A percentile compares a stretch with the other conserved stretches of the same genome.
Conservation (phyloP, 1,284 basidiomycete species). For the Cutaneotrichosporon cavernicola region DNA sequence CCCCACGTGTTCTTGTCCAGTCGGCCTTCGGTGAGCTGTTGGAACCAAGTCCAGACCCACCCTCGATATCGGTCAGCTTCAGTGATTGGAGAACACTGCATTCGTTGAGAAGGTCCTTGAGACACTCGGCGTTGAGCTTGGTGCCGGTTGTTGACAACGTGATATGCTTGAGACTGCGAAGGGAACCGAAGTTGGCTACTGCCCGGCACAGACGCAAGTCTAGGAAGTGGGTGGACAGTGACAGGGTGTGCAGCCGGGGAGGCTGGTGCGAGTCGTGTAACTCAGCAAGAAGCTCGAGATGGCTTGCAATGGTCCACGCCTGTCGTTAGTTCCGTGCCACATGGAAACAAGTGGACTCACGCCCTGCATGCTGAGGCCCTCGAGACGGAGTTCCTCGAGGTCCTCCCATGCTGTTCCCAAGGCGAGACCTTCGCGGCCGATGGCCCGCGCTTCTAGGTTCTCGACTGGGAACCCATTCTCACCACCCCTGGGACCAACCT, state of each 20-base stretch:
- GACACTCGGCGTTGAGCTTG: slow-evolving; percentile 31
- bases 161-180: slow-evolving; percentile 29
- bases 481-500: slow-evolving; percentile 4
- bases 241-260: slow-evolving; percentile 22
- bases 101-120: slow-evolving; percentile 27
- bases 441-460: slow-evolving; percentile 8
- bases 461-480: background rate
- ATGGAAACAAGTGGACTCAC: slow-evolving; percentile 20
- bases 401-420: slow-evolving; percentile 36
- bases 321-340: slow-evolving; percentile 7
- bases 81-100: slow-evolving; percentile 30
- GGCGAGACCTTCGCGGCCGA: slow-evolving; percentile 17
- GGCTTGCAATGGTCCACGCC: slow-evolving; percentile 30
- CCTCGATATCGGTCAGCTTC: slow-evolving; percentile 31
- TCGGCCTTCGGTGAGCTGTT: slow-evolving; percentile 27
- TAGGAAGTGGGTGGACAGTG: slow-evolving; percentile 35
- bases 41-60: slow-evolving; percentile 2
- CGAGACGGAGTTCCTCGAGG: slow-evolving; percentile 27
- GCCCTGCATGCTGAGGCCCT: slow-evolving; percentile 20
- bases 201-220: slow-evolving; percentile 28
- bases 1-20: slow-evolving; percentile 38
- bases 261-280: slow-evolving; percentile 9
- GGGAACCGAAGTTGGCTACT: slow-evolving; percentile 28
- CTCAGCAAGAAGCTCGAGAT: slow-evolving; percentile 25
- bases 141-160: slow-evolving; percentile 33